Evolutionary conservation across 2,329 filamentous ascomycete species (phyloP), one percentile per base, ranked within the genome.

Genomic region (Sordariomycetes sp.): DNA sequence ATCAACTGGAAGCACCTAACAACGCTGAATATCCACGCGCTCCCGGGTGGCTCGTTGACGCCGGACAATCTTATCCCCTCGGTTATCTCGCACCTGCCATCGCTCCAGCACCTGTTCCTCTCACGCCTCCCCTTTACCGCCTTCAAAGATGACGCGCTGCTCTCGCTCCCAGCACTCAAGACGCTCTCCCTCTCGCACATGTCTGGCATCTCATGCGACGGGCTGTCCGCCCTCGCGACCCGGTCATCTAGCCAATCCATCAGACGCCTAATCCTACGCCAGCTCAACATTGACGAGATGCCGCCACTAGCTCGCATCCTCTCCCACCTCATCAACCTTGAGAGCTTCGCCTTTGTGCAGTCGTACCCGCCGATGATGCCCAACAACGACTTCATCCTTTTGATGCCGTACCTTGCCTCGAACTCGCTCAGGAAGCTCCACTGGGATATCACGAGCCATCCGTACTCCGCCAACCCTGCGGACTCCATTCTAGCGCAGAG

Each of bases 361-460:
- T 66, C 73, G 2, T 71, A 71, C 34, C 70, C 79, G 1, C 82
- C 82, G 0, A 65, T 73, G n/a, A 76, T 85, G 63, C 74, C 81
- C 0, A 69, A 74, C 15, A 76, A 77, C 56, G 74, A 76, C 35
- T 77, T 78, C 57, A 62, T 85, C 58, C 82, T 79, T 72, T 76
- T 85, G 61, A 84, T 83, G 68, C 83, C 82, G 0, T 85, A 85
- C 62, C 72, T 86, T 10, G 81, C 80, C 0, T 84, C 79, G 0
- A 58, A 64, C 1, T 79, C 75, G 10, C 66, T 86, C 5, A 68
- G 69, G 25, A 74, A 70, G 55, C 70, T 86, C 3, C 82, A 86
- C 67, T 86, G 83, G 83, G 82, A 86, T 63, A 77, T 89, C 28
- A 78, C 80, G 32, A 71, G 76, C 48, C 72, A 75, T 39, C 71